Evolutionary conservation across 2,329 filamentous ascomycete genomes (phyloP), one percentile per base, ranked within the genome.

Genomic region (Sclerotinia borealis): DNA sequence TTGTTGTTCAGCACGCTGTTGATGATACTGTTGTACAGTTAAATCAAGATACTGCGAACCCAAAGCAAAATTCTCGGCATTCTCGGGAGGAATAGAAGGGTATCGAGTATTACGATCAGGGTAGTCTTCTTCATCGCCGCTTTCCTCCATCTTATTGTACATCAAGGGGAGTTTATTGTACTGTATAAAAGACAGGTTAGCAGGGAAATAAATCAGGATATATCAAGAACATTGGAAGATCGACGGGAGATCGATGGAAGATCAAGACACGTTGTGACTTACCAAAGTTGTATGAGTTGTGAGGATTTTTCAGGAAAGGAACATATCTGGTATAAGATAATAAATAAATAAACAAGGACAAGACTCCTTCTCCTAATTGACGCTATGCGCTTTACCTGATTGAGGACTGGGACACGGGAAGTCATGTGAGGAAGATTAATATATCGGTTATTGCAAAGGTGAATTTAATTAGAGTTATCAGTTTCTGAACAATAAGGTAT

Each of bases 401-500:
- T 55, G 17, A 11, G 36, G 10, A 15, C 25, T 41, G 10, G 9
- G 36, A 41, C 4, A 55, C 5, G 17, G 17, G 36, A 55, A 55
- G 51, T 41, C 25, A 41, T 41, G 36, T 55, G 25, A 29, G 36
- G 10, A 31, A n/a, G 15, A 1, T 15, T 29, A 55, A 15, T 2
- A n/a, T 2, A 25, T 41, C 25, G 4, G 9, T 55, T 22, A 15
- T 55, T 22, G 19, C 22, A 11, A 19, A 13, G 10, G 36, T 41
- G 22, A 29, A 29, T 19, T 9, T n/a, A 13, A 34, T 22, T 2
- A 10, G 19, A 13, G 11, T 13, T 51, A 15, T 17, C 4, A 4
- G 10, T 8, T 1, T 6, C 3, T 34, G n/a, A n/a, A n/a, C 7
- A 1, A n/a, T 11, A 4, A 29, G 17, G 3, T 3, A 1, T 13